These are phyloP conservation scores for Saccharomyces kudriavzevii DNA, from an alignment of 805 yeast genomes.

Conservation along the genomic window DNA sequence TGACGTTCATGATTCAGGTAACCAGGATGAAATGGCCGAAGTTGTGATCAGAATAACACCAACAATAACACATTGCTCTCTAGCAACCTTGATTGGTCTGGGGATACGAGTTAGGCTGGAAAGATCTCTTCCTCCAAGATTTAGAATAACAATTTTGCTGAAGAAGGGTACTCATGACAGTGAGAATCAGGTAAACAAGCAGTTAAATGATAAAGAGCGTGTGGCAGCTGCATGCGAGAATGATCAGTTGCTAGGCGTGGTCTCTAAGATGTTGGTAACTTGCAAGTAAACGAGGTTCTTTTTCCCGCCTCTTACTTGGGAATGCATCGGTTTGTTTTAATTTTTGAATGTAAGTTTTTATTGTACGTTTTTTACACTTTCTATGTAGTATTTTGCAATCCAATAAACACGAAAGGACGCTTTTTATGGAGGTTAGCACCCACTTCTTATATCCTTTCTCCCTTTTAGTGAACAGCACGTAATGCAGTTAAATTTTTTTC, in stretches of 20 bases:
- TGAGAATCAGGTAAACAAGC: conserved; percentile 92
- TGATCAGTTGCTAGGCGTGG: conserved; percentile 82
- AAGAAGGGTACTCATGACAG: conserved; percentile 94
- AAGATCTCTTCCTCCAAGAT: conserved; percentile 78
- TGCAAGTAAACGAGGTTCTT: conserved; percentile 39
- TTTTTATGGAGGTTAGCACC: not conserved
- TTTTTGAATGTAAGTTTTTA: not conserved
- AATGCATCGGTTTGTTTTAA: not conserved
- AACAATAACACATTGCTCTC: conserved; percentile 93
- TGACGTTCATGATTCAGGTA: conserved; percentile 51
- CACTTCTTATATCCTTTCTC: not conserved
- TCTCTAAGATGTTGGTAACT: conserved; percentile 82
- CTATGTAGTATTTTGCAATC: not conserved
- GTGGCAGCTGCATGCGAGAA: conserved; percentile 98
- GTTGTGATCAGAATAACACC: conserved; percentile 85
- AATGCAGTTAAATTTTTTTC: not conserved
- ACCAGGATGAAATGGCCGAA: conserved; percentile 52
- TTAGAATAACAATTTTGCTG: conserved; percentile 66
- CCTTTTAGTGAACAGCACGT: not conserved
- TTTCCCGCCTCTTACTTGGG: not conserved
- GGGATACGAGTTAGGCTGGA: conserved; percentile 90
- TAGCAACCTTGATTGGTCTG: conserved; percentile 91
- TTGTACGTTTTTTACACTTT: not conserved
- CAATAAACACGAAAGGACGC: not conserved
- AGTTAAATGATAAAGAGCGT: conserved; percentile 91